Percentiles rank a stretch among this genome's conserved stretches.
Evolutionary conservation across 2,329 filamentous ascomycete species (phyloP).

Genomic region (Thielaviopsis cerberus): DNA sequence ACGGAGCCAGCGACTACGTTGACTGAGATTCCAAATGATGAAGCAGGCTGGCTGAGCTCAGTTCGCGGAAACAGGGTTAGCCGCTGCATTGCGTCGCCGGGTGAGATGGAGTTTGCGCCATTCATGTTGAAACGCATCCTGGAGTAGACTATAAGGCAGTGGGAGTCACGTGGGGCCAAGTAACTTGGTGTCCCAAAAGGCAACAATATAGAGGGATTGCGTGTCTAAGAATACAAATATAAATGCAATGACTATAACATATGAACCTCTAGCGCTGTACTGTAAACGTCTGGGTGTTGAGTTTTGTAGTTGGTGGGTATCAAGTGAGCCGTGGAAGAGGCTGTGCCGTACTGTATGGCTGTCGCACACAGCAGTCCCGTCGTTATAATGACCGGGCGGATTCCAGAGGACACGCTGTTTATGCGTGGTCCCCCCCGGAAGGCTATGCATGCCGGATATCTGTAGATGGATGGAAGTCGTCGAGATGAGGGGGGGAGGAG

Average conservation of each 20-base stretch:
- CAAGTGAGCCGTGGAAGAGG: constrained; percentile 1
- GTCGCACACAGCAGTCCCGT: neutral
- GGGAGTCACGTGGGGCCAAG: too few relatives aligned
- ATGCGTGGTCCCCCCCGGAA: neutral
- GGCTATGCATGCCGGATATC: neutral
- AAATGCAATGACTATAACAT: neutral
- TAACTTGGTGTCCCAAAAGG: too few relatives aligned
- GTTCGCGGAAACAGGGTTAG: constrained; percentile 62
- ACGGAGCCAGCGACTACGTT: constrained; percentile 22
- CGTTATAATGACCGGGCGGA: neutral
- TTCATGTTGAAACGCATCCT: constrained; percentile 50
- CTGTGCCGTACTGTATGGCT: neutral
- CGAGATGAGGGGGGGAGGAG: neutral
- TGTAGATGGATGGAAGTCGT: neutral
- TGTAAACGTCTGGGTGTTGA: neutral
- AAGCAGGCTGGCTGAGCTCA: constrained; percentile 53
- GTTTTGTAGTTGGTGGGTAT: constrained; percentile 5
- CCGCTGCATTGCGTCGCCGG: constrained; percentile 53
- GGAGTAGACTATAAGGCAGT: constrained; percentile 19
- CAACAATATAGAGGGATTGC: too few relatives aligned
- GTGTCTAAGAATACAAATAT: neutral
- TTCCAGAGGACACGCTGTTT: neutral
- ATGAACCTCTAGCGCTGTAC: neutral
- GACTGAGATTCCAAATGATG: constrained; percentile 49
- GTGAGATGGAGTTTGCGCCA: constrained; percentile 45